These are phyloP conservation scores for Dorcoceras hygrometricum DNA, from an alignment of 257 asterid genomes.

Conservation along the genomic window DNA sequence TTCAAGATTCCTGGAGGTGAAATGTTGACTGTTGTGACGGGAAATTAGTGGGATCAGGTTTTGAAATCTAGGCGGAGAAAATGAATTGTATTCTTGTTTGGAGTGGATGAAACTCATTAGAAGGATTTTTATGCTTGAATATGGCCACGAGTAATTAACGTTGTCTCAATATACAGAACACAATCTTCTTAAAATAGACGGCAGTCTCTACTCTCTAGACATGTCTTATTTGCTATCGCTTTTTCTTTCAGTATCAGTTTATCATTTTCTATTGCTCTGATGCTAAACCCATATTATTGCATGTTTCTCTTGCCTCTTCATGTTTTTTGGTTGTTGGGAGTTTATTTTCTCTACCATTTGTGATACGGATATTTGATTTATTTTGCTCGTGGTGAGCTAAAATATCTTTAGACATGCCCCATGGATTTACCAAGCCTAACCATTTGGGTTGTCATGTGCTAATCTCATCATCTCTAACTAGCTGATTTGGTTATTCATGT, in stretches of 20 bases:
- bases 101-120: too few relatives aligned
- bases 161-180: too few relatives aligned
- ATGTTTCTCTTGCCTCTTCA: neutral
- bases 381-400: neutral
- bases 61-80: neutral
- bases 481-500: neutral
- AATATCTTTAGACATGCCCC: neutral
- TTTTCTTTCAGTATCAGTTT: too few relatives aligned
- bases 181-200: too few relatives aligned
- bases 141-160: too few relatives aligned
- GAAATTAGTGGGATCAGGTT: neutral
- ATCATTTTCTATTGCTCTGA: neutral
- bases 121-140: neutral
- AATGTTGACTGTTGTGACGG: neutral
- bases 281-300: neutral
- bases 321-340: neutral
- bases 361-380: neutral
- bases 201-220: too few relatives aligned
- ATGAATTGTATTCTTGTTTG: neutral
- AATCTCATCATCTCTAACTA: neutral
- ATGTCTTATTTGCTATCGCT: too few relatives aligned
- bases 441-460: neutral
- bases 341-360: neutral
- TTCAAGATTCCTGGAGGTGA: too few relatives aligned
- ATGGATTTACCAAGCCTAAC: too few relatives aligned